Base-by-base conservation (phyloP, 352 stramenopile genomes). In the Phytophthora pini region DNA sequence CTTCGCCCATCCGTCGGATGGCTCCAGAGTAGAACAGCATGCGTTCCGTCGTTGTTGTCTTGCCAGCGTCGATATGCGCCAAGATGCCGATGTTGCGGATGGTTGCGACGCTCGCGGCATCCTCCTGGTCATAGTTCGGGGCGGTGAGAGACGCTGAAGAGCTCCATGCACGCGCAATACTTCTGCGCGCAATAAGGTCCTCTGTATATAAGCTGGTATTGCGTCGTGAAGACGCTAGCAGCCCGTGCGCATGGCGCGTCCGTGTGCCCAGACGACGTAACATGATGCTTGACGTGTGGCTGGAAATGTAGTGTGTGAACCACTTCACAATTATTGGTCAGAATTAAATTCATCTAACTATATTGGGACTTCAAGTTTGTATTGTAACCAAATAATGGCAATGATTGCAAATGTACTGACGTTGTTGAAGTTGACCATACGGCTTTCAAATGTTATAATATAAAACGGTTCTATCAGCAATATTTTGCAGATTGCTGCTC, bases 71-170 rank as follows among this genome's bases (percentile, higher is more conserved):
- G 65, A 99, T 99, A 81, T 99, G 97, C 26, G 97, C 97, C 76
- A 99, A 94, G 74, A 99, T 99, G 63, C 97, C 97, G 72, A 99
- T 99, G 82, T 99, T 99, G 57, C 98, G 92, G 78, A 97, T 88
- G 45, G 6, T 34, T 11, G 59, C 56, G 10, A 78, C 48, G 48
- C 45, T 56, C 27, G 53, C 60, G 38, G 44, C 58, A 17, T 68
- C 55, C 39, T 68, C 57, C 56, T 69, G 65, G 26, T 24, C 40
- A 38, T 5, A 59, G 12, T 75, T 72, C 22, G 39, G 17, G 10
- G 38, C 31, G 13, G 46, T 56, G 10, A 58, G 26, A 5, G 66
- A 60, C 20, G 20, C 17, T 0, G 34, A 67, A 24, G 51, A 70
- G 61, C 54, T 68, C 24, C 56, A 77, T 72, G 22, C 46, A 63